Conservation (phyloP, 208 protist species). For the Acanthamoeba castellanii region DNA sequence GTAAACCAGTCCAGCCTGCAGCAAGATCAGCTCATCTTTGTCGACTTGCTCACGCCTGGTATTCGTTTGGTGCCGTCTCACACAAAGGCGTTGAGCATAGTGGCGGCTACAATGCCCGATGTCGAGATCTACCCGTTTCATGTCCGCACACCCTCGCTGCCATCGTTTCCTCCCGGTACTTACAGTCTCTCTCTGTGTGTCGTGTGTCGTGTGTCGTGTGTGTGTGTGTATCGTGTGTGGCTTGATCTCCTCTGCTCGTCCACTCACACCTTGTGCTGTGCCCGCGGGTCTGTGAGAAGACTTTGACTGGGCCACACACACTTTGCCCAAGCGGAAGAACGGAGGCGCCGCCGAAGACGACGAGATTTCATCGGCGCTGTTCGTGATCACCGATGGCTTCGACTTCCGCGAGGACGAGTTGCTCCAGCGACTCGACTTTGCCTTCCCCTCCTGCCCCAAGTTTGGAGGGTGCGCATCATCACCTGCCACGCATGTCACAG, state of each 20-base stretch:
- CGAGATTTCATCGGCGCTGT: background rate
- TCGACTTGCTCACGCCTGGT: background rate
- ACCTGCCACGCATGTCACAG: background rate
- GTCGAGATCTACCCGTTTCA: slow-evolving; percentile 45
- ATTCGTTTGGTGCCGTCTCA: background rate
- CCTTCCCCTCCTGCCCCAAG: slow-evolving; percentile 24
- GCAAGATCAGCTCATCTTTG: background rate
- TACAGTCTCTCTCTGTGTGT: too few relatives aligned
- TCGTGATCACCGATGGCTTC: slow-evolving; percentile 32
- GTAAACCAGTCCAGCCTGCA: background rate
- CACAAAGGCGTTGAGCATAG: background rate
- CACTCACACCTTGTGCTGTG: background rate
- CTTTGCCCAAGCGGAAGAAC: background rate
- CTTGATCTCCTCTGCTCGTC: background rate
- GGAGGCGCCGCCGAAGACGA: background rate
- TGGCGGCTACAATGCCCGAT: slow-evolving; percentile 4
- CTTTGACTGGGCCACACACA: slow-evolving; percentile 23
- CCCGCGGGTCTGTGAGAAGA: background rate
- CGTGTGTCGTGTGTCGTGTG: too few relatives aligned
- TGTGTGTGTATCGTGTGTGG: background rate
- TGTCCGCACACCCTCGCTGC: slow-evolving; percentile 31
- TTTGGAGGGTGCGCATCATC: slow-evolving; percentile 1
- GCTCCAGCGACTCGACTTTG: slow-evolving; percentile 36
- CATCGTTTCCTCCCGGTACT: background rate
- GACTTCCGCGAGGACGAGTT: slow-evolving; percentile 54